Conservation (phyloP, 768 basidiomycete genomes). For the Lentinula lateritia region DNA sequence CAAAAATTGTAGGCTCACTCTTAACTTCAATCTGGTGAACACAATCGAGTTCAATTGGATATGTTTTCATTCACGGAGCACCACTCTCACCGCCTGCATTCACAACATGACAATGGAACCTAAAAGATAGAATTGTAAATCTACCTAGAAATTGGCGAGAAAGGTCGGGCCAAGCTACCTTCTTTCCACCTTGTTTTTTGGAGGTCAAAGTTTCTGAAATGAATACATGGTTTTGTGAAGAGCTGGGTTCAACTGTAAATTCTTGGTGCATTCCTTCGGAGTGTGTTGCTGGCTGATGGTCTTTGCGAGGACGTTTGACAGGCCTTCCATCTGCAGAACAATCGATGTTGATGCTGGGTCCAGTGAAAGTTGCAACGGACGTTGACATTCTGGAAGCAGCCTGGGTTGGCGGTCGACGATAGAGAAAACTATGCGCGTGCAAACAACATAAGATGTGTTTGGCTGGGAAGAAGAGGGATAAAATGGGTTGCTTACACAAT, state of each 20-base stretch:
- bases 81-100: slow-evolving; percentile 47
- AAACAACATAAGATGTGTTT: background rate
- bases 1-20: background rate
- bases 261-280: slow-evolving; percentile 3
- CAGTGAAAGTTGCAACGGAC: slow-evolving; percentile 8
- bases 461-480: slow-evolving; percentile 3
- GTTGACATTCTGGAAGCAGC: slow-evolving; percentile 13
- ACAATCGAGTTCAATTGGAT: background rate
- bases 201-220: slow-evolving; percentile 40
- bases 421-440: slow-evolving; percentile 6
- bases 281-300: slow-evolving; percentile 13
- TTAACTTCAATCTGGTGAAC: slow-evolving; percentile 8
- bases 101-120: slow-evolving; percentile 57
- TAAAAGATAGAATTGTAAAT: slow-evolving; percentile 14
- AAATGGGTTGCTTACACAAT: slow-evolving; percentile 5
- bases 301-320: slow-evolving; percentile 43
- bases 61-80: background rate
- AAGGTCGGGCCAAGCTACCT: slow-evolving; percentile 25
- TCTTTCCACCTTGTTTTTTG: slow-evolving; percentile 43
- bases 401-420: slow-evolving; percentile 19
- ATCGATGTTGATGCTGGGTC: slow-evolving; percentile 10
- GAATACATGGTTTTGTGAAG: slow-evolving; percentile 42
- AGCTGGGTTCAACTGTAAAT: slow-evolving; percentile 21
- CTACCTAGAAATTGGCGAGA: background rate
- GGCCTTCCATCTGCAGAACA: slow-evolving; percentile 23